Percentiles rank a stretch among this genome's conserved stretches.
Evolutionary conservation across 306 rosid species (phyloP).

Genomic region (Castanea mollissima): DNA sequence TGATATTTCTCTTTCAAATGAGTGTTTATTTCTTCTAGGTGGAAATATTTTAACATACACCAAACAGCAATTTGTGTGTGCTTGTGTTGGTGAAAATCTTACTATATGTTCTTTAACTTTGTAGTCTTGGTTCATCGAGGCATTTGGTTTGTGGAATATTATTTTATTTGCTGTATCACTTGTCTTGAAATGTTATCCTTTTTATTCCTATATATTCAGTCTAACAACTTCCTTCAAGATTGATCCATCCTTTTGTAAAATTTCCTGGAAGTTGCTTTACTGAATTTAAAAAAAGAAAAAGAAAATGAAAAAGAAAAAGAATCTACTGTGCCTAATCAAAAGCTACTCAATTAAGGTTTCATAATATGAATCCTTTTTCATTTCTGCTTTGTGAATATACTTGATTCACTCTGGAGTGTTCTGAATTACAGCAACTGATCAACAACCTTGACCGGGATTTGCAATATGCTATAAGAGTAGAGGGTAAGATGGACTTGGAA

Average conservation of each 20-base stretch:
- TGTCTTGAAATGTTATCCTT: neutral
- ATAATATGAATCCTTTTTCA: neutral
- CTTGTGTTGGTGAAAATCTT: neutral
- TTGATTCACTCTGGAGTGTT: constrained; percentile 29
- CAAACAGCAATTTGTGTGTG: neutral
- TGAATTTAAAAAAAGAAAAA: neutral
- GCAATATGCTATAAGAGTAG: constrained; percentile 89
- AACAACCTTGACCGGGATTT: constrained; percentile 90
- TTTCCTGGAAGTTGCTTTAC: constrained; percentile 1
- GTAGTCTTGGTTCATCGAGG: neutral
- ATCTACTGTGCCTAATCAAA: neutral
- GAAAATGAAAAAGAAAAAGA: neutral
- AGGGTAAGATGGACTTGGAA: constrained; percentile 88
- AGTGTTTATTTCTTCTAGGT: neutral
- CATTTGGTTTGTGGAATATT: neutral
- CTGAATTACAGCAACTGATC: constrained; percentile 70
- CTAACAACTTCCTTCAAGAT: neutral
- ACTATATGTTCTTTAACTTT: neutral
- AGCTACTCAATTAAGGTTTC: constrained; percentile 20
- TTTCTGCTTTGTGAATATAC: constrained; percentile 14
- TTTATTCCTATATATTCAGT: constrained; percentile 5
- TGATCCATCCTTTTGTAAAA: neutral
- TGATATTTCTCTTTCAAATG: neutral
- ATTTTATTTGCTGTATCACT: neutral
- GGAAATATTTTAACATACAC: neutral